Conservation (phyloP, 345 rosid species). For the Excoecaria agallocha region DNA sequence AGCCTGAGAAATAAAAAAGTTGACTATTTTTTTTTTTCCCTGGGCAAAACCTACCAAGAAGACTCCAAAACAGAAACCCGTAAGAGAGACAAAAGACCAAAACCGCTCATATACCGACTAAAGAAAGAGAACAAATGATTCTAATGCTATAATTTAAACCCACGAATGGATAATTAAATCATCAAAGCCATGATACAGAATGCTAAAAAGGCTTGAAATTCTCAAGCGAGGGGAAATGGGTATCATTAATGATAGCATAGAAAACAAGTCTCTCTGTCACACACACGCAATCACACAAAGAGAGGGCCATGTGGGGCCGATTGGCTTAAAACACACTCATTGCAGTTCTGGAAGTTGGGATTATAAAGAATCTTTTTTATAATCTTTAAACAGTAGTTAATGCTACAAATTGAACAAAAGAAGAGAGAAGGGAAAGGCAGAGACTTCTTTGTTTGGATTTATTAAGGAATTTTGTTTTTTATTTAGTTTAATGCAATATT, state of each 20-base stretch:
- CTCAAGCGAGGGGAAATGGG: neutral
- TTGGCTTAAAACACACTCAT: slow-evolving; percentile 61
- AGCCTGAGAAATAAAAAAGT: no score
- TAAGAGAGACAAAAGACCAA: slow-evolving; percentile 25
- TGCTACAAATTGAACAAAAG: neutral
- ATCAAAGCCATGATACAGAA: slow-evolving; percentile 23
- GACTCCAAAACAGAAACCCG: slow-evolving; percentile 33
- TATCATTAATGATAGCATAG: neutral
- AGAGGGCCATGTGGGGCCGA: slow-evolving; percentile 46
- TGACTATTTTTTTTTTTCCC: no score
- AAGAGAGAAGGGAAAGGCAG: neutral
- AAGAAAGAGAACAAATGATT: slow-evolving; percentile 26
- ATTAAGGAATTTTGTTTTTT: neutral
- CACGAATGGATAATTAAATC: slow-evolving; percentile 17
- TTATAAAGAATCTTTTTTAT: neutral
- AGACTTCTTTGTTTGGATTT: neutral
- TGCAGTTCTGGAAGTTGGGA: slow-evolving; percentile 34
- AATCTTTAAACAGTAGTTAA: neutral
- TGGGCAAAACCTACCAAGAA: slow-evolving; percentile 32
- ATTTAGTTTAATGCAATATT: no score
- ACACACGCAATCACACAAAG: neutral
- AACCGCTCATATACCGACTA: slow-evolving; percentile 27
- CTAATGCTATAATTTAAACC: slow-evolving; percentile 15
- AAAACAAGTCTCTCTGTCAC: neutral
- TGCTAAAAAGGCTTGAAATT: slow-evolving; percentile 28